Percentiles rank a stretch among this genome's conserved stretches.
These are phyloP conservation scores for Gossypium raimondii DNA, from an alignment of 345 rosid species.

Conservation along the genomic window DNA sequence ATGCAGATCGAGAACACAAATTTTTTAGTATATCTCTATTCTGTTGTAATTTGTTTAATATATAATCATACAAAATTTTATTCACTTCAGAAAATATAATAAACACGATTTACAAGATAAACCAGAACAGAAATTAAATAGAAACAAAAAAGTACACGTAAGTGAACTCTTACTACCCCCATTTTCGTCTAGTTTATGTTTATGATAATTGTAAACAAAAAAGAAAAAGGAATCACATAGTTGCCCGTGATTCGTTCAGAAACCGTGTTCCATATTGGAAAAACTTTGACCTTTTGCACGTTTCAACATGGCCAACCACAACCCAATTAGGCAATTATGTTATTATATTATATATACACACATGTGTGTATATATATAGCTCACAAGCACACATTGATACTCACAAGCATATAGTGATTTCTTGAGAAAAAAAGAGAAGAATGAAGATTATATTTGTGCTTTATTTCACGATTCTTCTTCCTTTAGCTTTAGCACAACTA, in stretches of 20 bases:
- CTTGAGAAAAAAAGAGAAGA: neutral
- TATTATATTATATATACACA: neutral
- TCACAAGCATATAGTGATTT: neutral
- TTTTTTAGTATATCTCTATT: too few relatives aligned
- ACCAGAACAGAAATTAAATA: neutral
- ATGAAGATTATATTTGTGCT: constrained; percentile 16
- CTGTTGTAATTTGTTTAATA: too few relatives aligned
- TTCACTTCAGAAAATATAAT: neutral
- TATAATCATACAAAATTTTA: neutral
- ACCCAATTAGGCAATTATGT: too few relatives aligned
- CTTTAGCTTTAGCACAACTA: constrained; percentile 39
- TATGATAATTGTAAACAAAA: neutral
- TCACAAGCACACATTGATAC: neutral
- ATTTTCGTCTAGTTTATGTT: neutral
- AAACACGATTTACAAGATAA: neutral
- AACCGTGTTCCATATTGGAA: neutral
- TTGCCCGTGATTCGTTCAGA: neutral
- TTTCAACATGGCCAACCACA: constrained; percentile 2
- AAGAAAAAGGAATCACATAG: neutral
- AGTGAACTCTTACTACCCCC: too few relatives aligned
- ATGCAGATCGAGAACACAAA: too few relatives aligned
- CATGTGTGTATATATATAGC: neutral
- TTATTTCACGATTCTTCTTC: constrained; percentile 33
- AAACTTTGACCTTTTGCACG: constrained; percentile 2
- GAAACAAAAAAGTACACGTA: neutral